These are phyloP conservation scores for Senna siamea DNA, from an alignment of 306 rosid genomes.

Conservation along the genomic window DNA sequence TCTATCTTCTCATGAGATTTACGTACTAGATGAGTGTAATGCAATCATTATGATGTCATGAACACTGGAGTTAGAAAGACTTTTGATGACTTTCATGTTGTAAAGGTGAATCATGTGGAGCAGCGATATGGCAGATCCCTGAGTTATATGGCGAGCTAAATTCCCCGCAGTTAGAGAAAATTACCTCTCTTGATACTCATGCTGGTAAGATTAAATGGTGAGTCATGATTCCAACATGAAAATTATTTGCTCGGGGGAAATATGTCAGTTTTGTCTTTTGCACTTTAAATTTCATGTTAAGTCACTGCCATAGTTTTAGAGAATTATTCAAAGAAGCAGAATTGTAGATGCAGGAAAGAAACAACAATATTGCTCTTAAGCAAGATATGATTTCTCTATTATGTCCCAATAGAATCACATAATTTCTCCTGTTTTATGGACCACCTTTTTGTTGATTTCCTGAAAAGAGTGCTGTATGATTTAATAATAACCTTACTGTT, in stretches of 20 bases:
- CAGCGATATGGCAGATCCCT: constrained; percentile 98
- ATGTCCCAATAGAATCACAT: constrained; percentile 1
- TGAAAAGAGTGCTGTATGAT: constrained; percentile 3
- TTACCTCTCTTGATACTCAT: constrained; percentile 73
- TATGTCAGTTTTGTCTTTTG: constrained; percentile 22
- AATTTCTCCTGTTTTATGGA: constrained; percentile 18
- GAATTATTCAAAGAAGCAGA: constrained; percentile 11
- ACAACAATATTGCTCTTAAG: constrained; percentile 1
- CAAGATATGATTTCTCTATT: constrained; percentile 12
- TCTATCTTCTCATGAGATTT: not conserved
- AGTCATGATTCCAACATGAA: constrained; percentile 40
- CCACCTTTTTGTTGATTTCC: constrained; percentile 1
- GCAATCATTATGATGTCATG: constrained; percentile 9
- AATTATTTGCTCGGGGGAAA: constrained; percentile 17
- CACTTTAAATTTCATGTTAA: not conserved
- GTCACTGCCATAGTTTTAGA: constrained; percentile 11
- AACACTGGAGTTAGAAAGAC: not conserved
- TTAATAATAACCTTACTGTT: constrained; percentile 5
- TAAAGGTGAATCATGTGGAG: constrained; percentile 88
- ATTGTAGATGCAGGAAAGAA: not conserved
- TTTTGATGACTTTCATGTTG: constrained; percentile 39
- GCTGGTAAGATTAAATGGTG: constrained; percentile 88
- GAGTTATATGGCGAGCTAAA: constrained; percentile 93
- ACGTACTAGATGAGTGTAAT: not conserved
- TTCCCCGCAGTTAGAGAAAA: constrained; percentile 86